These are phyloP conservation scores for Naganishia albida DNA, from an alignment of 1,284 basidiomycete species.

Conservation along the genomic window DNA sequence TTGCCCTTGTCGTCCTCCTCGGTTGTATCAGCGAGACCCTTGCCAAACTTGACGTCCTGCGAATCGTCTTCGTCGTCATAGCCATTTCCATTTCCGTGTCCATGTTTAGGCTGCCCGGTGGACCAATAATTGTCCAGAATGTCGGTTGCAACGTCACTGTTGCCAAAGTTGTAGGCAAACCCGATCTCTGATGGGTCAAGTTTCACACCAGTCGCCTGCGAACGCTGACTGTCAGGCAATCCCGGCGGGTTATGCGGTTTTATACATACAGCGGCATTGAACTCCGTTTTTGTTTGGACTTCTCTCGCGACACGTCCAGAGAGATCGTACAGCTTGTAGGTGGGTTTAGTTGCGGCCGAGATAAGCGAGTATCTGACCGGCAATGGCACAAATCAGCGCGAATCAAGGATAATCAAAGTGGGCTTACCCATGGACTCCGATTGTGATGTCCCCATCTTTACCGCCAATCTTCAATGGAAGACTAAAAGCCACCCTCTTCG, in stretches of 20 bases:
- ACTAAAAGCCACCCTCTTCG: slow-evolving; percentile 83
- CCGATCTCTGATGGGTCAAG: slow-evolving; percentile 47
- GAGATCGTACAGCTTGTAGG: slow-evolving; percentile 77
- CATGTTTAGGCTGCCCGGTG: slow-evolving; percentile 30
- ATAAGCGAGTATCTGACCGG: slow-evolving; percentile 73
- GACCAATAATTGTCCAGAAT: slow-evolving; percentile 37
- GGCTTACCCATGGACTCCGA: slow-evolving; percentile 84
- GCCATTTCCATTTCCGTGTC: slow-evolving; percentile 28
- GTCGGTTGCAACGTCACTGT: slow-evolving; percentile 43
- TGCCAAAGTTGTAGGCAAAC: slow-evolving; percentile 50
- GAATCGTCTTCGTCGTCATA: neutral
- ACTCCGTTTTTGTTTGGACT: slow-evolving; percentile 67
- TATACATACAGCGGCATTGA: slow-evolving; percentile 70
- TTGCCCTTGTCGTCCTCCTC: slow-evolving; percentile 24
- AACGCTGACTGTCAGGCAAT: neutral
- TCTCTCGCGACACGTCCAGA: slow-evolving; percentile 74
- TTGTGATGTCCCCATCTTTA: slow-evolving; percentile 66
- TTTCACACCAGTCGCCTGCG: slow-evolving; percentile 50
- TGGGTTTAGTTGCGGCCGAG: slow-evolving; percentile 77
- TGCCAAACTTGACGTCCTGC: slow-evolving; percentile 23
- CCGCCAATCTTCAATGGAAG: slow-evolving; percentile 75
- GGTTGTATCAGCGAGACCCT: neutral
- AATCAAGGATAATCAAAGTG: slow-evolving; percentile 31
- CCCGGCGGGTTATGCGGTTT: neutral
- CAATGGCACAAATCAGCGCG: slow-evolving; percentile 5